phyloP scores from a whole-genome alignment of 192 early-diverging fungal species.

The Phycomyces nitens region DNA sequence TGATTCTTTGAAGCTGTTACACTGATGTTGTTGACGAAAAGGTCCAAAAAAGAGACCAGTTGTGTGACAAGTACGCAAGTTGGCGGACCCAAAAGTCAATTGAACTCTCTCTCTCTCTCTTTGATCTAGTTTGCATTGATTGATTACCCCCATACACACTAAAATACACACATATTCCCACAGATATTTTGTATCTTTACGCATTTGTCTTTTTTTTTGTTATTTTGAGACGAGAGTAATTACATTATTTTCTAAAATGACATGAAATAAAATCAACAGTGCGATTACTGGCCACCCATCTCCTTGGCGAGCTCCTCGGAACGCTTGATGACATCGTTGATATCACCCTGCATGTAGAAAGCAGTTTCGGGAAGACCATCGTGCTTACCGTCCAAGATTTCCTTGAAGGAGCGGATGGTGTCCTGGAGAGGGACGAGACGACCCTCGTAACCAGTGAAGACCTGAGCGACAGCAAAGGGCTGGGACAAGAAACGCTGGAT shows the following conservation, averaged over 20 bases:
- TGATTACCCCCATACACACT: too few species aligned
- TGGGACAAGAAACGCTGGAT: constrained; percentile 99
- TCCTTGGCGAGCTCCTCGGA: constrained; percentile 55
- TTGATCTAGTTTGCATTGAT: too few species aligned
- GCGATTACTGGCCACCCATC: constrained; percentile 21
- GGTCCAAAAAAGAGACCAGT: too few species aligned
- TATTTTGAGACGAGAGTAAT: constrained; percentile 2
- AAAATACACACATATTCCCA: too few species aligned
- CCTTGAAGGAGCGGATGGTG: constrained; percentile 96
- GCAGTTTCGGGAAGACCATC: constrained; percentile 91
- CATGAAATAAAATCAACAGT: constrained; percentile 6
- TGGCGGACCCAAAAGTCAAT: too few species aligned
- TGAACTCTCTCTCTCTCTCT: too few species aligned
- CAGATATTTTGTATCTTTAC: background rate
- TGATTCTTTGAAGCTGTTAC: too few species aligned
- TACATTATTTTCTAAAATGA: constrained; percentile 6
- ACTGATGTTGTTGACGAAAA: too few species aligned
- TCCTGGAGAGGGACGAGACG: constrained; percentile 86
- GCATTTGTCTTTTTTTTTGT: background rate
- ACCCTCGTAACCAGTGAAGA: constrained; percentile 98
- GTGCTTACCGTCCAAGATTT: constrained; percentile 96
- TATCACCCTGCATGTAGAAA: constrained; percentile 98
- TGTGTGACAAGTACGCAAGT: too few species aligned
- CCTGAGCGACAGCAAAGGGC: constrained; percentile 94
- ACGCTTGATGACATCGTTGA: constrained; percentile 91